These are phyloP conservation scores for Salix arbutifolia DNA, from an alignment of 345 rosid species.

Conservation along the genomic window DNA sequence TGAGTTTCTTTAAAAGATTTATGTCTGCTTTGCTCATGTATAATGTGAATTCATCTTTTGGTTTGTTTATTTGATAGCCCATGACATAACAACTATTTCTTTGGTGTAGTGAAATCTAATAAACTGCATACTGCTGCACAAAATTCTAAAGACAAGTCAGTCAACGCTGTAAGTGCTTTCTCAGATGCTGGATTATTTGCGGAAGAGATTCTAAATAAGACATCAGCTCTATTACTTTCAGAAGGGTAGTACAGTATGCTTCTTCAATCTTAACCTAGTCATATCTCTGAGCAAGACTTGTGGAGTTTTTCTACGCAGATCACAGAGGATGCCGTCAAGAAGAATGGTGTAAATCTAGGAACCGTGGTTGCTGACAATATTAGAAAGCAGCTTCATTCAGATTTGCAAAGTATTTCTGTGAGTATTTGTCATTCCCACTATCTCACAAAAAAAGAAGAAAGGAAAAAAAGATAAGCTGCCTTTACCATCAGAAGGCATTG, in stretches of 20 bases:
- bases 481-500: not conserved
- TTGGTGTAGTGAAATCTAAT: constrained; percentile 46
- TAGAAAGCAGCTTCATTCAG: constrained; percentile 49
- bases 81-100: constrained; percentile 3
- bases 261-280: not conserved
- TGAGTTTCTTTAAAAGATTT: not conserved
- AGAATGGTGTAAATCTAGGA: constrained; percentile 50
- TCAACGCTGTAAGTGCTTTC: constrained; percentile 19
- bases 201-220: constrained; percentile 61
- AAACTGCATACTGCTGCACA: constrained; percentile 36
- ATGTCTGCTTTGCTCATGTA: not conserved
- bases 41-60: not conserved
- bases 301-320: constrained; percentile 34
- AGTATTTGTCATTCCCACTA: constrained; percentile 21
- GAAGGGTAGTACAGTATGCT: constrained; percentile 24
- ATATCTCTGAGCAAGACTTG: not conserved
- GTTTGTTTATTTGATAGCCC: not conserved
- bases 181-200: constrained; percentile 54
- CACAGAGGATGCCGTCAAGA: constrained; percentile 35
- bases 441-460: no score
- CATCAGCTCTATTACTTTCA: constrained; percentile 51
- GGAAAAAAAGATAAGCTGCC: no score
- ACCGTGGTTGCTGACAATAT: constrained; percentile 39
- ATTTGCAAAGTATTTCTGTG: constrained; percentile 60
- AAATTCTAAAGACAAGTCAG: constrained; percentile 34